Conservation (phyloP, 352 stramenopile species). For the Phytophthora multivora region DNA sequence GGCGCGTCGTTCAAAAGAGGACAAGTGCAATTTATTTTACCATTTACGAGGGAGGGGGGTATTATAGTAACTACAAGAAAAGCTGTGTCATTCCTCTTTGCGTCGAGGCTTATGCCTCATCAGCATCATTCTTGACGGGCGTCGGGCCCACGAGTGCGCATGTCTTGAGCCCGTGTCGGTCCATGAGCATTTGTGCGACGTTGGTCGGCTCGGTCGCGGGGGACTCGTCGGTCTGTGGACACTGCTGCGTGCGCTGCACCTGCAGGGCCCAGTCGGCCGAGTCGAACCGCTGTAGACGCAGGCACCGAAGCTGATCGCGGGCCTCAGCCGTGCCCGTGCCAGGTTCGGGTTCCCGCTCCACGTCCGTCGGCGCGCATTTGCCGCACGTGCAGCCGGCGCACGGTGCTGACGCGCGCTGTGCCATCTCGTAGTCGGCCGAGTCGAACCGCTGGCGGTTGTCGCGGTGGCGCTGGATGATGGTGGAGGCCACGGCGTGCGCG, state of each 20-base stretch:
- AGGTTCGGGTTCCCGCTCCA: conserved; percentile 51
- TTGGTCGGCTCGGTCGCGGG: conserved; percentile 11
- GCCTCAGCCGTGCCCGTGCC: conserved; percentile 8
- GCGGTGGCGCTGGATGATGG: conserved; percentile 56
- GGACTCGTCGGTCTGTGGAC: conserved; percentile 5
- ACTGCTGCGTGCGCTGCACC: conserved; percentile 20
- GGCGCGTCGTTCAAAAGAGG: neutral
- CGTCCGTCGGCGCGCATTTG: conserved; percentile 28
- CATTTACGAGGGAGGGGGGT: neutral
- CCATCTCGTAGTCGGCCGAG: conserved; percentile 72
- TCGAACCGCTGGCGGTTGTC: conserved; percentile 74
- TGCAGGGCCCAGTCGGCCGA: conserved; percentile 75
- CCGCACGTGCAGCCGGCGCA: conserved; percentile 33
- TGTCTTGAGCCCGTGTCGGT: conserved; percentile 60
- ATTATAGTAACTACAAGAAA: conserved; percentile 26
- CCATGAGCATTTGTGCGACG: conserved; percentile 63
- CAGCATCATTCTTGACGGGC: conserved; percentile 28
- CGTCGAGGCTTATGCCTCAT: conserved; percentile 30
- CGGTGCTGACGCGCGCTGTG: conserved; percentile 26
- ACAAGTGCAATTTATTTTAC: conserved; percentile 20
- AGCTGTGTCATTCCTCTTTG: neutral
- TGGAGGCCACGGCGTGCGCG: conserved; percentile 38
- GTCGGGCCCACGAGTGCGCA: conserved; percentile 43
- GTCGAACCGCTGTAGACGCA: conserved; percentile 73
- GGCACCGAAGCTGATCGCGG: conserved; percentile 51